Conservation (phyloP, 768 basidiomycete species). For the Psilocybe sp. region DNA sequence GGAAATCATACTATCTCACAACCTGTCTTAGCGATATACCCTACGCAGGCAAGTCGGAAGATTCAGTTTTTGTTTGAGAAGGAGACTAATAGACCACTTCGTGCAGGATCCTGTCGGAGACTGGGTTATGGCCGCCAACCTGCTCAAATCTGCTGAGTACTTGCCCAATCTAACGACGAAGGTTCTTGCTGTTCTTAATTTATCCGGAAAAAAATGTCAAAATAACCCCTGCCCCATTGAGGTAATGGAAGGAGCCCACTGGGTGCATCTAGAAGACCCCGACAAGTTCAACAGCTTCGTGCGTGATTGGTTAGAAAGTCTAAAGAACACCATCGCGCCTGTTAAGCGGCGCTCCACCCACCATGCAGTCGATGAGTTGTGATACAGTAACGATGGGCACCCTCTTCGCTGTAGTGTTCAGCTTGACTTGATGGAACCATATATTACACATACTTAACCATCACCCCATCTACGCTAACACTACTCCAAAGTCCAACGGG, state of each 20-base stretch:
- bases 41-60: constrained; percentile 29
- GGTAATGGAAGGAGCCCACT: constrained; percentile 58
- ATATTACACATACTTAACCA: too few relatives aligned
- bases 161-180: constrained; percentile 37
- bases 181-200: constrained; percentile 20
- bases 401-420: too few relatives aligned
- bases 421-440: too few relatives aligned
- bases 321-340: background rate
- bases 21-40: constrained; percentile 41
- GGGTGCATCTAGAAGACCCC: constrained; percentile 66
- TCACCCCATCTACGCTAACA: too few relatives aligned
- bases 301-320: constrained; percentile 45
- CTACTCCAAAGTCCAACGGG: too few relatives aligned
- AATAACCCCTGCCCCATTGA: constrained; percentile 14
- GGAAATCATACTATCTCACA: constrained; percentile 43
- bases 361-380: too few relatives aligned
- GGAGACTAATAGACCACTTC: too few relatives aligned
- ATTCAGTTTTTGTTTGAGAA: background rate
- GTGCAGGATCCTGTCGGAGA: constrained; percentile 47
- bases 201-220: background rate
- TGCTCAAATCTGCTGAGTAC: constrained; percentile 35
- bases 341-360: too few relatives aligned
- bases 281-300: constrained; percentile 48
- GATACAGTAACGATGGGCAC: too few relatives aligned
- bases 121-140: constrained; percentile 29